Evolutionary conservation across 2,329 filamentous ascomycete species (phyloP).

Genomic region (Mariannaea elegans): DNA sequence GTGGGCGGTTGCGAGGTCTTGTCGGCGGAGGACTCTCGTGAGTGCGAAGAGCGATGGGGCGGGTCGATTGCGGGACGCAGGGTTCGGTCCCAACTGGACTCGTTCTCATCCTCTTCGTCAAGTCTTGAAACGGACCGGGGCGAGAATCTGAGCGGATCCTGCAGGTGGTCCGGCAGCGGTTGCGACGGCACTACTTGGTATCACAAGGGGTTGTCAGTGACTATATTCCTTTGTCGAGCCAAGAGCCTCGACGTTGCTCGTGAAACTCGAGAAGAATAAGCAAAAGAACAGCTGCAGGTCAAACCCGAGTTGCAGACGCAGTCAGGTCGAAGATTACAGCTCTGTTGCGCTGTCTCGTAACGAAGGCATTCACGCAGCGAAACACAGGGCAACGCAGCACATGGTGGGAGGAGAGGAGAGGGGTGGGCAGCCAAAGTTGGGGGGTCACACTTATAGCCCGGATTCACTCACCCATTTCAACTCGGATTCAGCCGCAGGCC

Average conservation of each 20-base stretch:
- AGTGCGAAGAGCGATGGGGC: conserved; percentile 58
- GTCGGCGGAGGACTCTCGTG: conserved; percentile 67
- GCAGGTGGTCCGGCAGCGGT: conserved; percentile 64
- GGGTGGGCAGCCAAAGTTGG: conserved; percentile 28
- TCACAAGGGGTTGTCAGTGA: conserved; percentile 39
- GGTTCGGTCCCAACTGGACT: conserved; percentile 60
- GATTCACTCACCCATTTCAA: conserved; percentile 50
- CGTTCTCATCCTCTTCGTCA: conserved; percentile 63
- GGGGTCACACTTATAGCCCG: conserved; percentile 20
- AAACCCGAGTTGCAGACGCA: conserved; percentile 1
- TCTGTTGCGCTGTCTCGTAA: conserved; percentile 13
- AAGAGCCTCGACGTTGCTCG: conserved; percentile 3
- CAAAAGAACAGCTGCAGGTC: neutral
- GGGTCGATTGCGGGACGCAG: conserved; percentile 57
- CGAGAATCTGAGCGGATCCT: conserved; percentile 62
- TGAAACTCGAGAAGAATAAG: neutral
- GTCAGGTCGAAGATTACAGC: conserved; percentile 1
- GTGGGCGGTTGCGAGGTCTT: conserved; percentile 52
- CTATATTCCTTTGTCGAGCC: conserved; percentile 18
- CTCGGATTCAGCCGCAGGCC: conserved; percentile 41
- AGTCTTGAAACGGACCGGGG: conserved; percentile 60
- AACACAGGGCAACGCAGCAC: conserved; percentile 18
- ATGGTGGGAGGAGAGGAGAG: conserved; percentile 24
- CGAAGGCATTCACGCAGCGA: conserved; percentile 39
- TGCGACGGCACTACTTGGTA: conserved; percentile 63